Evolutionary conservation across 441 rosid genomes (phyloP).

Genomic region (Erodium trifolium): DNA sequence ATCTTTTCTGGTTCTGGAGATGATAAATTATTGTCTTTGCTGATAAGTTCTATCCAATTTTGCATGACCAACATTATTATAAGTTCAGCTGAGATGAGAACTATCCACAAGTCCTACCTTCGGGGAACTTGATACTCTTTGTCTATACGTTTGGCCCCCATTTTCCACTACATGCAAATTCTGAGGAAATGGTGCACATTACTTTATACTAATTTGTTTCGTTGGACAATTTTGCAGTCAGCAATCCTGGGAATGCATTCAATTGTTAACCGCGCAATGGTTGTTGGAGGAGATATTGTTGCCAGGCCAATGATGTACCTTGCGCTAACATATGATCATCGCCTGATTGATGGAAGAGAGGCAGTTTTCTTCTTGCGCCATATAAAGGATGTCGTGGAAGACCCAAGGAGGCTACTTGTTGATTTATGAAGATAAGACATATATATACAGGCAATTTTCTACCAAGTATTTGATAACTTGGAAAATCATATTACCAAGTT

Average conservation of each 20-base stretch:
- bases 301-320: slow-evolving; percentile 53
- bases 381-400: slow-evolving; percentile 49
- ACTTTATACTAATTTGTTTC: background rate
- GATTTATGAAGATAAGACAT: slow-evolving; percentile 5
- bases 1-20: background rate
- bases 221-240: slow-evolving; percentile 24
- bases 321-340: slow-evolving; percentile 49
- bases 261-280: slow-evolving; percentile 47
- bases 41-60: too few species aligned
- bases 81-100: too few species aligned
- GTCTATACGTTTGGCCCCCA: background rate
- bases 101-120: too few species aligned
- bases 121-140: background rate
- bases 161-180: background rate
- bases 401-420: slow-evolving; percentile 47
- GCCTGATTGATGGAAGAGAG: slow-evolving; percentile 55
- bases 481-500: background rate
- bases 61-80: too few species aligned
- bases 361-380: slow-evolving; percentile 50
- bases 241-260: slow-evolving; percentile 57
- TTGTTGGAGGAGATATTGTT: slow-evolving; percentile 34
- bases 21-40: background rate
- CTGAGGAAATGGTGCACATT: background rate
- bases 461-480: background rate
- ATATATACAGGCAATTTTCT: slow-evolving; percentile 21